A percentile compares a stretch with the other conserved stretches of the same genome.
Conservation (phyloP, 352 stramenopile species). For the Blastocystis sp. region DNA sequence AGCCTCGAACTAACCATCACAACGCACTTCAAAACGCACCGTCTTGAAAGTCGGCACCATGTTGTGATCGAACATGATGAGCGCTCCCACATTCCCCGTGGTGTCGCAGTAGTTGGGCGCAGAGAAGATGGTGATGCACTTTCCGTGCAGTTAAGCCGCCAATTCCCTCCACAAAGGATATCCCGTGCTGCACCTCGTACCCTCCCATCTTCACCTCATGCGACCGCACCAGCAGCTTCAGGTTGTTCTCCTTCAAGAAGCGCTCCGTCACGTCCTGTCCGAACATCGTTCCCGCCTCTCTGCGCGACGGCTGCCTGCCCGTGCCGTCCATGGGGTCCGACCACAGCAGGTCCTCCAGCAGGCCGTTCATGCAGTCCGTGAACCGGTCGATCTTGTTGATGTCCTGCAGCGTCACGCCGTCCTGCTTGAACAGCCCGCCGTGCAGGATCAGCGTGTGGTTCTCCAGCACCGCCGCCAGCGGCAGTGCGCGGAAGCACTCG, state of each 20-base stretch:
- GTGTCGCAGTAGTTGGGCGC: conserved; percentile 98
- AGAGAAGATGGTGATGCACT: conserved; percentile 98
- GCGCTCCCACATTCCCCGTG: conserved; percentile 98
- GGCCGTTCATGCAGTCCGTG: conserved; percentile 71
- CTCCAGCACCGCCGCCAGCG: conserved; percentile 87
- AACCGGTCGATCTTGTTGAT: conserved; percentile 89
- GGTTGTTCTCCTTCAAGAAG: conserved; percentile 91
- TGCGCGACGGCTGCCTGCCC: conserved; percentile 84
- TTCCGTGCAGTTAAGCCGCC: conserved; percentile 75
- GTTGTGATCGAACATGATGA: conserved; percentile 91
- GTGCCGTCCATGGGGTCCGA: conserved; percentile 92
- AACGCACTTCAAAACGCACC: neutral
- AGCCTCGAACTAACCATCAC: conserved; percentile 80
- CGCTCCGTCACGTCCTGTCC: conserved; percentile 91
- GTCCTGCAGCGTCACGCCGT: conserved; percentile 84
- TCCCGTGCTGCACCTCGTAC: conserved; percentile 95
- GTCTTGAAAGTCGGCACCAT: conserved; percentile 89
- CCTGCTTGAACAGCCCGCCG: conserved; percentile 88
- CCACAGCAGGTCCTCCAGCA: conserved; percentile 85
- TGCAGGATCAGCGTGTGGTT: conserved; percentile 92
- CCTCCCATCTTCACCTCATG: conserved; percentile 99
- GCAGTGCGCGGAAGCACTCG: conserved; percentile 95
- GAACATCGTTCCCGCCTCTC: conserved; percentile 92
- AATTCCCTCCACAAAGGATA: conserved; percentile 30
- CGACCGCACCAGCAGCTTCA: conserved; percentile 92